Conservation (phyloP, 2,329 filamentous ascomycete genomes). For the Dactylellina cionopaga region DNA sequence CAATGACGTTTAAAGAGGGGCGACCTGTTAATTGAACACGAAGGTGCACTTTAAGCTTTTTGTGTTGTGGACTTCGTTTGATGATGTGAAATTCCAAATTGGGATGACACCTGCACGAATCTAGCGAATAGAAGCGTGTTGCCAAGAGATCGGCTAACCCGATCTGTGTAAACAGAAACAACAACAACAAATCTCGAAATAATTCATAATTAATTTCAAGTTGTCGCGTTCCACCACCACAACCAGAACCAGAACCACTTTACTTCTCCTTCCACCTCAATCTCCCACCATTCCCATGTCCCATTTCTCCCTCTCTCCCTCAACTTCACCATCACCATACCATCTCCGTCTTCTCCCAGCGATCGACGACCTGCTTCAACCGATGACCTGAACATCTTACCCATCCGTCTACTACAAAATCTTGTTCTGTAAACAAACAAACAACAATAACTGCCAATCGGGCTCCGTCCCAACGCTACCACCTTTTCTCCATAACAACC, state of each 20-base stretch:
- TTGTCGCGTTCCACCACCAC: slow-evolving; percentile 31
- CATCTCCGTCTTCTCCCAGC: neutral
- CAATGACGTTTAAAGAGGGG: too few relatives aligned
- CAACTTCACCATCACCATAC: neutral
- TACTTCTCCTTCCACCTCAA: neutral
- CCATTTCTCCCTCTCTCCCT: neutral
- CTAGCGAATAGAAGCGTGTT: slow-evolving; percentile 22
- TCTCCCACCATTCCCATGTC: neutral
- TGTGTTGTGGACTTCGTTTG: slow-evolving; percentile 14
- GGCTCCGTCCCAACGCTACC: neutral
- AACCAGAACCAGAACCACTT: neutral
- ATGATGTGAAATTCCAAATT: neutral
- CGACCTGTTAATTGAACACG: neutral
- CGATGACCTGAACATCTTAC: neutral
- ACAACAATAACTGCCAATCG: too few relatives aligned
- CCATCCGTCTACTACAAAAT: too few relatives aligned
- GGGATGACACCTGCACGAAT: neutral
- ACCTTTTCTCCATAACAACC: neutral
- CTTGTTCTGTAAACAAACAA: too few relatives aligned
- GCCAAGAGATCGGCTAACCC: slow-evolving; percentile 23
- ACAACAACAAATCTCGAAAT: slow-evolving; percentile 49
- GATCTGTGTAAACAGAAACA: slow-evolving; percentile 43
- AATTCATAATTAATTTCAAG: slow-evolving; percentile 28
- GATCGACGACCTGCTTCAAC: neutral
- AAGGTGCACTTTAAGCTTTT: too few relatives aligned